Evolutionary conservation across 495 filamentous ascomycete species (phyloP).

Genomic region (Aspergillus diversus): DNA sequence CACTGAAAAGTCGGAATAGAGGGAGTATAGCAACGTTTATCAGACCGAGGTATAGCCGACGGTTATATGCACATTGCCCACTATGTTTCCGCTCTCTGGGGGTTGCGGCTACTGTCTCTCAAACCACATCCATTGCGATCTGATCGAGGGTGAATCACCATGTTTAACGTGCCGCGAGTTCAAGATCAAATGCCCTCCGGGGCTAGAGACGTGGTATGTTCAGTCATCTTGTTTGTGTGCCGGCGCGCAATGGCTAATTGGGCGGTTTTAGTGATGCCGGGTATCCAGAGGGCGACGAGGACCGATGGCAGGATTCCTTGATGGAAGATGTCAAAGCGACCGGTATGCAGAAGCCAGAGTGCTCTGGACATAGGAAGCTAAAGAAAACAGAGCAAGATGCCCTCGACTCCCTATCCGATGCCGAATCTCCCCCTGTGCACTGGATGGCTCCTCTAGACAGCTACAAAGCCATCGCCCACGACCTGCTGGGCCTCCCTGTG

Average conservation of each 20-base stretch:
- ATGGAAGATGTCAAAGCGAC: neutral
- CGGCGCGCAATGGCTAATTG: neutral
- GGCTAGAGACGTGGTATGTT: conserved; percentile 2
- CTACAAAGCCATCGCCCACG: conserved; percentile 16
- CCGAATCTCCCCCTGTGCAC: conserved; percentile 5
- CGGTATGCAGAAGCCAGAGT: neutral
- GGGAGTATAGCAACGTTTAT: neutral
- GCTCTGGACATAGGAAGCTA: neutral
- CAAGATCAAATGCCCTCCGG: conserved; percentile 15
- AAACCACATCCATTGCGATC: conserved; percentile 13
- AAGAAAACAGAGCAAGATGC: neutral
- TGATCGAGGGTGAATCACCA: conserved; percentile 5
- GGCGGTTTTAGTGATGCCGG: neutral
- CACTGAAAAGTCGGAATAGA: neutral
- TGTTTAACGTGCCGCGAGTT: conserved; percentile 13
- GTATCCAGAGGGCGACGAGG: neutral
- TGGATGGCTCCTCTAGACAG: conserved; percentile 16
- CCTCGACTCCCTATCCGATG: neutral
- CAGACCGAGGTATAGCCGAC: neutral
- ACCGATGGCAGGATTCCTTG: neutral
- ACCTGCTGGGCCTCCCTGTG: conserved; percentile 8
- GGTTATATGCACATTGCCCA: neutral
- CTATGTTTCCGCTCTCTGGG: conserved; percentile 9
- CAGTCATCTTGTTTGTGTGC: neutral
- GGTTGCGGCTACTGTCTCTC: conserved; percentile 18